Conservation (phyloP, 371 early-diverging fungal species). For the Mortierella sp. region DNA sequence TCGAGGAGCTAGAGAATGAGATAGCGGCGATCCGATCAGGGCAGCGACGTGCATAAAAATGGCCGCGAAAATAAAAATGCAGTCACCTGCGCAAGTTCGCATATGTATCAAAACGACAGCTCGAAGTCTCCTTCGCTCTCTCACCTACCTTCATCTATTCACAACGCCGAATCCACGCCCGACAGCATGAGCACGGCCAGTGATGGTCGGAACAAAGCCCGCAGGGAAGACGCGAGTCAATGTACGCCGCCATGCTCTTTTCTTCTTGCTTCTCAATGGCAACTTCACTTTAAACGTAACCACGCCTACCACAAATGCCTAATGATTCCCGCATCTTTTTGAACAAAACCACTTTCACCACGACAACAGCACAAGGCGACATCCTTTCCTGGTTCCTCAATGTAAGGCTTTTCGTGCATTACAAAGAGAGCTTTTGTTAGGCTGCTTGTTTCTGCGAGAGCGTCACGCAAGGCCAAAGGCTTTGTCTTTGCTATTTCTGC, state of each 20-base stretch:
- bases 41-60: constrained; percentile 8
- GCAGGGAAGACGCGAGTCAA: neutral
- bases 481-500: neutral
- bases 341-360: neutral
- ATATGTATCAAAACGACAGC: neutral
- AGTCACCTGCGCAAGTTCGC: no score
- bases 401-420: no score
- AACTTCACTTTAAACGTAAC: neutral
- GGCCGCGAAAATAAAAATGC: constrained; percentile 1
- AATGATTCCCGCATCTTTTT: neutral
- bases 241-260: neutral
- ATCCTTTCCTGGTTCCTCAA: neutral
- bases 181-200: constrained; percentile 40
- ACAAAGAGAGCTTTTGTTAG: no score
- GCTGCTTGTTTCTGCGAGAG: no score
- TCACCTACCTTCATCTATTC: no score
- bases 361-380: neutral
- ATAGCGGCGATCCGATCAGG: constrained; percentile 61
- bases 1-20: constrained; percentile 83
- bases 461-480: no score
- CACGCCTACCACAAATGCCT: neutral
- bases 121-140: no score
- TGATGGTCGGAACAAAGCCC: constrained; percentile 26
- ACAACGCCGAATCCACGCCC: neutral
- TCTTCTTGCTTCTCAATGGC: neutral